Base-by-base conservation (phyloP, 345 rosid species). In the Atalantia buxifolia region DNA sequence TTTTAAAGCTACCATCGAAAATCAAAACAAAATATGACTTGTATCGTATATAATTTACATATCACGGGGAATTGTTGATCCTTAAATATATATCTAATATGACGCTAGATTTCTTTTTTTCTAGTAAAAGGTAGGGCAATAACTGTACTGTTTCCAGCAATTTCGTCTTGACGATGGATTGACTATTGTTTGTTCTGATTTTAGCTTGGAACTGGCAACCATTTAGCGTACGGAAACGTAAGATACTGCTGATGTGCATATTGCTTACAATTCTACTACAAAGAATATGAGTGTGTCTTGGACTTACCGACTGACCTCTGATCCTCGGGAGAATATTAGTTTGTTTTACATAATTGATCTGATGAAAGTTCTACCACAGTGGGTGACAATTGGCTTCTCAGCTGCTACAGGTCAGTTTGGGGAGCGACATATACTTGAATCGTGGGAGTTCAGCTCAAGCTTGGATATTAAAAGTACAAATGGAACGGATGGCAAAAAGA, bases 371-470 rank as follows among this genome's bases (percentile, higher is more conserved):
- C 71, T 87, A 16, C 87, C 85, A 0, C 82, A 88, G 66, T 77
- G 81, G 85, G 83, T 86, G 1, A 77, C 68, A 24, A 36, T 83
- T 6, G 88, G 88, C 3, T 81, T 88, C 53, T 86, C 88, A 0
- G 88, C 90, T 38, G 78, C 88, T 6, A 81, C 88, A 1, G 76
- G 87, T 21, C 0, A 8, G 2, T 0, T n/a, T 36, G 28, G 4
- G 6, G 86, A 77, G 57, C 45, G 72, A 19, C 80, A 83, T 57
- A 50, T 36, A 2, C 77, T 89, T 35, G 24, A 28, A 1, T 84
- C 87, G 0, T 88, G 88, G 88, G 82, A 83, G 22, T 90, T 88
- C 59, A 80, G 21, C 61, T 87, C 89, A 28, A 84, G 48, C 53
- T 45, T 86, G 70, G 69, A 57, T 45, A 24, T 53, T 28, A 25